Percentiles rank a stretch among this genome's conserved stretches.
Conservation (phyloP, 345 rosid genomes). For the Isatis tinctoria region DNA sequence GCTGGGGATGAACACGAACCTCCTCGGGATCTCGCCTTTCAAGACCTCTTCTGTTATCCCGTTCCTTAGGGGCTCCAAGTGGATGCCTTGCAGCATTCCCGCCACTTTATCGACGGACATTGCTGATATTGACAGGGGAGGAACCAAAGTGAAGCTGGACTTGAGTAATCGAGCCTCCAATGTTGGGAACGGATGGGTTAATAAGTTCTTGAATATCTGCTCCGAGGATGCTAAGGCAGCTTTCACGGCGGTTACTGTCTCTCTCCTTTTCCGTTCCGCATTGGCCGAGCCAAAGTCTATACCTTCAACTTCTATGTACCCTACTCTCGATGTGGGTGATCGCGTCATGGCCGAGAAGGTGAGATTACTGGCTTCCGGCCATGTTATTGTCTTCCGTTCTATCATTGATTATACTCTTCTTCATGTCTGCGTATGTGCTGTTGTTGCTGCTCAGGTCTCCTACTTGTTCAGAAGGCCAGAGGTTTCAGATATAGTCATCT, state of each 20-base stretch:
- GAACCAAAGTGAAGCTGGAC: slow-evolving; percentile 36
- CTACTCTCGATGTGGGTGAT: slow-evolving; percentile 84
- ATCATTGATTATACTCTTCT: not conserved
- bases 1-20: slow-evolving; percentile 17
- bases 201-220: slow-evolving; percentile 45
- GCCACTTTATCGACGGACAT: slow-evolving; percentile 28
- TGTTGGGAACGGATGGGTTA: slow-evolving; percentile 52
- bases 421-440: not conserved
- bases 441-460: slow-evolving; percentile 53
- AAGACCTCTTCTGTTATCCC: slow-evolving; percentile 62
- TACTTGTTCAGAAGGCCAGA: slow-evolving; percentile 78
- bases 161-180: slow-evolving; percentile 31
- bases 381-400: not conserved
- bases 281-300: slow-evolving; percentile 88
- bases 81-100: slow-evolving; percentile 68
- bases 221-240: slow-evolving; percentile 89
- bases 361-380: not conserved
- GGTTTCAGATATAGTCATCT: slow-evolving; percentile 79
- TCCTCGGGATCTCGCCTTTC: slow-evolving; percentile 51
- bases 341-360: slow-evolving; percentile 92
- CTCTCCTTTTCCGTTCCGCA: slow-evolving; percentile 63
- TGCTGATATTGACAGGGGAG: slow-evolving; percentile 44
- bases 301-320: slow-evolving; percentile 77
- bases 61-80: slow-evolving; percentile 62
- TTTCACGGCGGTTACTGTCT: slow-evolving; percentile 76